These are phyloP conservation scores for Colletotrichum godetiae DNA, from an alignment of 2,329 filamentous ascomycete genomes.

Conservation along the genomic window DNA sequence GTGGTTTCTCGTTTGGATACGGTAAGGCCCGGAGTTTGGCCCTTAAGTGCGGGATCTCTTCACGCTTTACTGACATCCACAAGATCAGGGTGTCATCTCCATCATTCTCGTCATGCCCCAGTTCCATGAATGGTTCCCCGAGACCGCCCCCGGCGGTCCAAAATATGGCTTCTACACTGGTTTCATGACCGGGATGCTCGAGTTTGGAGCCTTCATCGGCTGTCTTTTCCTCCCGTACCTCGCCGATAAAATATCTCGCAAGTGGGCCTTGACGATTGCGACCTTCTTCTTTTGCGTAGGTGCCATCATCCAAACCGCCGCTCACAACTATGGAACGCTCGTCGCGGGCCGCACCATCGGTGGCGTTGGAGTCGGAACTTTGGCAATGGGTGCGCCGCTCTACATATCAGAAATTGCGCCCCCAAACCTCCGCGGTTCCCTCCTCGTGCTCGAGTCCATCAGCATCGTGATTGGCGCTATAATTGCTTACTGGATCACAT, in stretches of 20 bases:
- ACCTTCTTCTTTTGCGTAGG: constrained; percentile 54
- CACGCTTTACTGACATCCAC: not conserved
- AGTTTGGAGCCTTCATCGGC: constrained; percentile 52
- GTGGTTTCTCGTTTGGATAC: constrained; percentile 47
- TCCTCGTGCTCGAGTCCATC: constrained; percentile 62
- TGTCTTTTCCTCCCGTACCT: constrained; percentile 48
- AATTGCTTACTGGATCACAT: constrained; percentile 65
- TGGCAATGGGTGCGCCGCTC: constrained; percentile 44
- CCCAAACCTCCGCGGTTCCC: constrained; percentile 50
- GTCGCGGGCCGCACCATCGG: constrained; percentile 44
- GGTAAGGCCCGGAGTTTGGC: not conserved
- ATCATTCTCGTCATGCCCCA: constrained; percentile 58
- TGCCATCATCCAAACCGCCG: constrained; percentile 50
- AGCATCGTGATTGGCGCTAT: constrained; percentile 64
- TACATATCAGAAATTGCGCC: constrained; percentile 49
- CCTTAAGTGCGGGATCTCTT: not conserved
- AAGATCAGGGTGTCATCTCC: constrained; percentile 49
- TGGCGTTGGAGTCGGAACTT: constrained; percentile 44
- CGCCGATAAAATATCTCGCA: constrained; percentile 54
- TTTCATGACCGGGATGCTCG: constrained; percentile 56
- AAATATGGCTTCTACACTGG: constrained; percentile 46
- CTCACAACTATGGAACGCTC: constrained; percentile 40
- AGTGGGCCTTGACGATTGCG: constrained; percentile 52
- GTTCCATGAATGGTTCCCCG: constrained; percentile 52
- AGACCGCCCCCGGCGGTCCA: constrained; percentile 36